phyloP scores from a whole-genome alignment of 2,329 filamentous ascomycete species.

The Neonectria sp. region DNA sequence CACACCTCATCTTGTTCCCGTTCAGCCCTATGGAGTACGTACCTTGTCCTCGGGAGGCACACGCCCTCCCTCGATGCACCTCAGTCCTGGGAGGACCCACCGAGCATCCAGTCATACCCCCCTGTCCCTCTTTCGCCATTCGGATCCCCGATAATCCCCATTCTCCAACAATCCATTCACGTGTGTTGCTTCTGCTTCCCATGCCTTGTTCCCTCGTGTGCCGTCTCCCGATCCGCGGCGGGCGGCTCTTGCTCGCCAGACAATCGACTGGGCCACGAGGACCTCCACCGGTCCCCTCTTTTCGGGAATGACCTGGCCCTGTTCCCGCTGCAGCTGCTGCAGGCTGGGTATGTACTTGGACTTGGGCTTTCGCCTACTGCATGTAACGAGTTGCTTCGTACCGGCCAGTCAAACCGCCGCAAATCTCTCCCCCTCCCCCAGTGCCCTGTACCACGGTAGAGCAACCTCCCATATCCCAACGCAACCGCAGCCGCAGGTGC shows the following conservation, averaged over 20 bases:
- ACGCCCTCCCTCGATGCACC: constrained; percentile 18
- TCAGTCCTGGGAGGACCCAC: constrained; percentile 28
- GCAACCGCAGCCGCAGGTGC: constrained; percentile 33
- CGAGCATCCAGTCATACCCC: constrained; percentile 1
- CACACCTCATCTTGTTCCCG: constrained; percentile 41
- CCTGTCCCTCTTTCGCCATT: not conserved
- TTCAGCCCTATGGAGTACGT: constrained; percentile 44
- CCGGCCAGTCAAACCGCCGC: not conserved
- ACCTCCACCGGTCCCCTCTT: not conserved
- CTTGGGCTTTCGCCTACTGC: constrained; percentile 13
- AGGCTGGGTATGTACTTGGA: not conserved
- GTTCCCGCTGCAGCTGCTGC: not conserved
- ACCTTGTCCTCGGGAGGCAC: constrained; percentile 9
- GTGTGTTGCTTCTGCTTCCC: not conserved
- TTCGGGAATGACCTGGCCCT: not conserved
- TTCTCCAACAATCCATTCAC: constrained; percentile 9
- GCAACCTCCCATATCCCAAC: constrained; percentile 27
- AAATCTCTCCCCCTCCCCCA: not conserved
- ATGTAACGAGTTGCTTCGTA: constrained; percentile 9
- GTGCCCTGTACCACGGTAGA: constrained; percentile 13
- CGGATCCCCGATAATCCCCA: constrained; percentile 8
- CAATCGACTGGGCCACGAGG: not conserved
- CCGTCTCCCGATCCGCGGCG: not conserved
- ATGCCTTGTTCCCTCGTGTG: not conserved
- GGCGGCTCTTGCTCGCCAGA: not conserved